A percentile compares a stretch with the other conserved stretches of the same genome.
These are phyloP conservation scores for Thymus quinquecostatus DNA, from an alignment of 257 asterid species.

Conservation along the genomic window DNA sequence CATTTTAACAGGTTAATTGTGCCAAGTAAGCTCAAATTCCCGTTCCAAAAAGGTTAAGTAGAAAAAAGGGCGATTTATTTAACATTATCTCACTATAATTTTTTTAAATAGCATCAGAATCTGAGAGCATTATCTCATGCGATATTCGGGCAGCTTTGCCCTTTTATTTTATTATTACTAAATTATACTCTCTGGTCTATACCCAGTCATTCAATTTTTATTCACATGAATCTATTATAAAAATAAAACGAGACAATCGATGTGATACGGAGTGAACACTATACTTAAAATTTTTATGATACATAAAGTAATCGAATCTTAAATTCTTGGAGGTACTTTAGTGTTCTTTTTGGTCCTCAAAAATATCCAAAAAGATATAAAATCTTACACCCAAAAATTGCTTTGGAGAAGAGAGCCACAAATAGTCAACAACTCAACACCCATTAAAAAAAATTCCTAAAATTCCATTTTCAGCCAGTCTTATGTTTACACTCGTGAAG, in stretches of 20 bases:
- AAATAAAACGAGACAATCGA: no score
- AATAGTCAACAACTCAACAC: conserved; percentile 26
- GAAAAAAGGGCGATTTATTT: not conserved
- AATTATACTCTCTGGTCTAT: no score
- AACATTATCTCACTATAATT: not conserved
- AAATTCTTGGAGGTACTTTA: not conserved
- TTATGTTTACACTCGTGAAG: conserved; percentile 8
- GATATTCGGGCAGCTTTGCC: not conserved
- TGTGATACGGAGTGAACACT: no score
- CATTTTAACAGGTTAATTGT: no score
- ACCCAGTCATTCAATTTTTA: no score
- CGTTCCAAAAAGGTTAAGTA: not conserved
- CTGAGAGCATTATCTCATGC: not conserved
- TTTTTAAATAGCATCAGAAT: not conserved
- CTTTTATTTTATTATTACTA: not conserved
- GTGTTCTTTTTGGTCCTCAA: not conserved
- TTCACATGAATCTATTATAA: no score
- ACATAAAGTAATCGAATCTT: not conserved
- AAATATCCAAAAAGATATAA: conserved; percentile 19
- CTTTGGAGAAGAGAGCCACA: conserved; percentile 2
- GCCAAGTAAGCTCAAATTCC: no score
- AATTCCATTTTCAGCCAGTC: conserved; percentile 1
- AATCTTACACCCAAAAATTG: not conserved
- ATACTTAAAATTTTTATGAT: no score
- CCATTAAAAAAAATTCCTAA: not conserved